Conservation (phyloP, 257 asterid species). For the Nicotiana knightiana region DNA sequence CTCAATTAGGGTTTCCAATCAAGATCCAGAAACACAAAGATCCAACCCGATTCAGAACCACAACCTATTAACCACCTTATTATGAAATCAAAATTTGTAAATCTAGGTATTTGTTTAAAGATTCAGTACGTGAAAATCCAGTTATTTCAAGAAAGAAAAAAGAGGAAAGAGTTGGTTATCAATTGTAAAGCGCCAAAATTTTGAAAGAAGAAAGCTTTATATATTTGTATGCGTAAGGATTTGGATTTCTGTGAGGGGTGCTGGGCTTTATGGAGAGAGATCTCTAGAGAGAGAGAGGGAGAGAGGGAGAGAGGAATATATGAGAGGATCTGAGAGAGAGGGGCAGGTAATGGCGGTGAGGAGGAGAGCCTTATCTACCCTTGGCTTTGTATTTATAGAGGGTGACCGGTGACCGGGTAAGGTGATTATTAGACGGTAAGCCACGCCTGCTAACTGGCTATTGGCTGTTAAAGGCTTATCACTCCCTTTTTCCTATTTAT, state of each 20-base stretch:
- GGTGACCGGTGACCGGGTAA: constrained; percentile 5
- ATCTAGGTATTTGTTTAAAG: not conserved
- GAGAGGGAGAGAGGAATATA: not conserved
- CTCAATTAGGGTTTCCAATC: not conserved
- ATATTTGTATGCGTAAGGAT: not conserved
- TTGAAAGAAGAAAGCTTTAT: constrained; percentile 3
- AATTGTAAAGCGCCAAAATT: constrained; percentile 2
- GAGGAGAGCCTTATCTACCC: not conserved
- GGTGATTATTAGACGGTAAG: not conserved
- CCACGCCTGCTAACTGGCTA: not conserved
- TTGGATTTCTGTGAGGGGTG: not conserved
- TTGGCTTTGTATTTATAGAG: not conserved
- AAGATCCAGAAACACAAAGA: not conserved
- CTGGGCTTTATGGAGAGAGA: not conserved
- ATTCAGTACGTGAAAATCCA: not conserved
- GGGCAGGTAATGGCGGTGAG: not conserved
- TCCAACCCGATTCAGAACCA: not conserved
- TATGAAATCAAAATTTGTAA: not conserved
- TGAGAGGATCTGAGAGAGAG: not conserved
- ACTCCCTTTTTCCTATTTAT: too few species aligned
- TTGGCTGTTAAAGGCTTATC: not conserved
- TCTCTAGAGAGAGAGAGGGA: not conserved
- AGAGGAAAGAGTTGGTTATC: not conserved
- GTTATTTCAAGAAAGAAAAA: not conserved
- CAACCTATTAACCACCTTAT: not conserved